Evolutionary conservation across 2,329 filamentous ascomycete species (phyloP).

Genomic region (Daldinia sp.): DNA sequence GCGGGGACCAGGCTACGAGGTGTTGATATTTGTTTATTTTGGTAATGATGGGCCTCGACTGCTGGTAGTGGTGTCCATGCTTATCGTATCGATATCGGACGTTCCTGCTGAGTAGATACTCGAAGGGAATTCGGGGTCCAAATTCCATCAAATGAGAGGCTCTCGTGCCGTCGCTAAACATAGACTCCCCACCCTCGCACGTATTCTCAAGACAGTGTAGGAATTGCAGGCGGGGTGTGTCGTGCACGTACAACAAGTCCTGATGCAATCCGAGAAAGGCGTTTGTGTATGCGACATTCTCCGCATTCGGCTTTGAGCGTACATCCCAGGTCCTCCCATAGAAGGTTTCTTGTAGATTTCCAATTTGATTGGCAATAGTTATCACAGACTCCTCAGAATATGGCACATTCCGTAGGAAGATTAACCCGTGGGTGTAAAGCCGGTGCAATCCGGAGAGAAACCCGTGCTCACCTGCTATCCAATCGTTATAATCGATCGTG

Average conservation of each 20-base stretch:
- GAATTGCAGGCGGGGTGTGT: conserved; percentile 83
- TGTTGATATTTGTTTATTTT: conserved; percentile 42
- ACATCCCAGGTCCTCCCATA: conserved; percentile 95
- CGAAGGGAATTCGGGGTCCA: neutral
- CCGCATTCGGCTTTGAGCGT: conserved; percentile 78
- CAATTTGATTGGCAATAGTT: conserved; percentile 75
- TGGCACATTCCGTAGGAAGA: conserved; percentile 81
- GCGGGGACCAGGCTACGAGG: conserved; percentile 75
- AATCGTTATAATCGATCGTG: conserved; percentile 74
- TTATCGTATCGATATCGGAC: conserved; percentile 70
- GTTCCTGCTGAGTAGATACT: conserved; percentile 40
- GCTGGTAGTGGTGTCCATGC: conserved; percentile 68
- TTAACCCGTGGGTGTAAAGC: conserved; percentile 72
- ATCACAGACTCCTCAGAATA: conserved; percentile 70
- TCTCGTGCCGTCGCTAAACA: conserved; percentile 81
- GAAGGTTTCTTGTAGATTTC: conserved; percentile 83
- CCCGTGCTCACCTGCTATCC: conserved; percentile 66
- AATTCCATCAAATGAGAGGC: conserved; percentile 58
- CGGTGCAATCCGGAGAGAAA: conserved; percentile 70
- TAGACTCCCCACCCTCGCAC: conserved; percentile 79
- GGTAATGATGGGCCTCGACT: conserved; percentile 62
- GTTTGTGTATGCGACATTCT: conserved; percentile 92
- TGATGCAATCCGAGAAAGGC: conserved; percentile 87
- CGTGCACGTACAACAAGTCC: conserved; percentile 86
- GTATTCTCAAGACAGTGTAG: conserved; percentile 89